Base-by-base conservation (phyloP, 192 early-diverging fungal genomes). In the Chytriomyces confervae region DNA sequence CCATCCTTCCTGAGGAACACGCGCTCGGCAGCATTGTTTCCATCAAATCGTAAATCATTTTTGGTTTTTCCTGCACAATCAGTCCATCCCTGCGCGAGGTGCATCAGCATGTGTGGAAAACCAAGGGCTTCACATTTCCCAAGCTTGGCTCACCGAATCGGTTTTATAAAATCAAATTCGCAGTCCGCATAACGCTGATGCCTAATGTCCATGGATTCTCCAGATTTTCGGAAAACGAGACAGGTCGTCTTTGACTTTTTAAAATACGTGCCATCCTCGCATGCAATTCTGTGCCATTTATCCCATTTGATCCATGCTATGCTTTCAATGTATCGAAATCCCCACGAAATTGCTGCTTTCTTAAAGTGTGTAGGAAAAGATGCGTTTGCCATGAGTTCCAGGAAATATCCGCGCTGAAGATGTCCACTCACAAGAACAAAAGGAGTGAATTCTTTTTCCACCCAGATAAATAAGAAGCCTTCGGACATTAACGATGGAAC, bases 161-260 rank as follows among this genome's bases (percentile, higher is more conserved):
- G 95, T 77, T 95, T 96, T 69, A 95, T 82, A 88, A 94, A 98
- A 69, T 98, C 96, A 88, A 98, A 98, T 61, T 96, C 89, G 76
- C 93, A 96, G 80, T 98, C 96, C 10, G 96, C 91, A 81, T 91
- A 96, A 53, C 96, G 89, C 81, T 98, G 96, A 84, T 98, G 95
- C 50, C 95, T 82, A 57, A 98, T 83, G 50, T 98, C 95, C 62
- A 96, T 84, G 29, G 94, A 8, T 62, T 74, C 93, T n/a, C 93
- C 95, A 63, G 90, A 92, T 84, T 92, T 92, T 82, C 95, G 86
- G 82, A 98, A 96, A 61, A 98, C 95, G 62, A 96, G 78, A 29
- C 94, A 88, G 29, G 93, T 95, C 48, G 94, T 85, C 70, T 98
- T 98, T 46, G 91, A 92, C 82, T 93, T 94, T 75, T 91, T 87